Evolutionary conservation across 495 filamentous ascomycete genomes (phyloP).

Genomic region (Hypoxylon rickii): DNA sequence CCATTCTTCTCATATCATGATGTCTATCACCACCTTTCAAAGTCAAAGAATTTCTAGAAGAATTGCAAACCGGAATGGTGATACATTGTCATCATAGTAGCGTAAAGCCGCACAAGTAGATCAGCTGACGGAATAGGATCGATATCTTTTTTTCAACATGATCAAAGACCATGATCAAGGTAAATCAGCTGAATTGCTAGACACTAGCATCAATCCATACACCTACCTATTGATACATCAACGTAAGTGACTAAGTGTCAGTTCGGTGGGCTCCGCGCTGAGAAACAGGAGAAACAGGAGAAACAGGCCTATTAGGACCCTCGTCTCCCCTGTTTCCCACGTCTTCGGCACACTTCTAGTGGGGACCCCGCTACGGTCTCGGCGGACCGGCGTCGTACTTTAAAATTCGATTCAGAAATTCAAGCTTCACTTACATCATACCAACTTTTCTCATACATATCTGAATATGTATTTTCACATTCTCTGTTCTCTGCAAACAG

Average conservation of each 20-base stretch:
- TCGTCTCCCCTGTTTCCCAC: constrained; percentile 8
- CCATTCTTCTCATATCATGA: too few species aligned
- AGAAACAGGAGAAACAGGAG: background rate
- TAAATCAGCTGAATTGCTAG: constrained; percentile 18
- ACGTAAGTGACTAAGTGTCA: constrained; percentile 19
- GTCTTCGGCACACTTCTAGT: constrained; percentile 23
- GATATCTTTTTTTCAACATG: too few species aligned
- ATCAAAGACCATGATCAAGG: too few species aligned
- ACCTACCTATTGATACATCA: constrained; percentile 6
- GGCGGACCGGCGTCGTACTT: constrained; percentile 17
- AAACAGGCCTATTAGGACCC: background rate
- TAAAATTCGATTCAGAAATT: constrained; percentile 20
- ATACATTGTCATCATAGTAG: too few species aligned
- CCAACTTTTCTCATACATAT: background rate
- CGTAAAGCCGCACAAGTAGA: too few species aligned
- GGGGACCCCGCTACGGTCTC: constrained; percentile 28
- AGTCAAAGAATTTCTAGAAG: too few species aligned
- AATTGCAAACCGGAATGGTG: too few species aligned
- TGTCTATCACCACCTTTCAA: too few species aligned
- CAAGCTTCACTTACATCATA: constrained; percentile 41
- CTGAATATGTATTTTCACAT: constrained; percentile 15
- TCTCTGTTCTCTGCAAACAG: background rate
- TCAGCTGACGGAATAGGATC: too few species aligned
- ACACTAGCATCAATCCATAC: background rate
- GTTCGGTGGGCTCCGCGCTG: constrained; percentile 28